These are phyloP conservation scores for Solanum gracilifrons DNA, from an alignment of 257 asterid genomes.

Conservation along the genomic window DNA sequence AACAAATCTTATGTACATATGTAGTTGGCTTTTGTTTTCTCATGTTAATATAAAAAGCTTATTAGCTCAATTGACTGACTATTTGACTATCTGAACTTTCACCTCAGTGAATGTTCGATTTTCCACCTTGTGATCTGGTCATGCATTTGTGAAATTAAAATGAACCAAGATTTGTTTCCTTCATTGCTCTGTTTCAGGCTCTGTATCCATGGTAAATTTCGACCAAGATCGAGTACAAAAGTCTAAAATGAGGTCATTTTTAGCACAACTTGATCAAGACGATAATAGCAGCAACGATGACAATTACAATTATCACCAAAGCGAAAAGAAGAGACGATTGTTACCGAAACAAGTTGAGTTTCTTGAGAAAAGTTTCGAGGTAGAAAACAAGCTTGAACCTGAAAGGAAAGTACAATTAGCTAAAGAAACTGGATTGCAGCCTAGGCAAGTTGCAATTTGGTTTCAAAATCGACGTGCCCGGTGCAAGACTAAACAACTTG, in stretches of 20 bases:
- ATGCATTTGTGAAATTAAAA: background rate
- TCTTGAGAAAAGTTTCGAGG: slow-evolving; percentile 11
- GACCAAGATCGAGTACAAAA: slow-evolving; percentile 18
- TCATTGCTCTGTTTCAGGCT: slow-evolving; percentile 30
- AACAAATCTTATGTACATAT: background rate
- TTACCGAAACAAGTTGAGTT: slow-evolving; percentile 21
- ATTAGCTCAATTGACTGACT: background rate
- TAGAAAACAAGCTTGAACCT: slow-evolving; percentile 11
- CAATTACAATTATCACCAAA: slow-evolving; percentile 38
- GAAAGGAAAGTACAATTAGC: slow-evolving; percentile 4
- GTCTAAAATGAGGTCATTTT: slow-evolving; percentile 14
- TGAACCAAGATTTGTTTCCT: background rate
- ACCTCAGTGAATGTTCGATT: background rate
- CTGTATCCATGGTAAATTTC: slow-evolving; percentile 46
- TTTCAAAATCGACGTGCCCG: slow-evolving; percentile 11
- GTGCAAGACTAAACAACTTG: slow-evolving; percentile 3
- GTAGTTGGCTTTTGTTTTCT: background rate
- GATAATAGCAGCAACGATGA: slow-evolving; percentile 27
- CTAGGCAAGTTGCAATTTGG: slow-evolving; percentile 13
- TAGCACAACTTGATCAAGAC: slow-evolving; percentile 18
- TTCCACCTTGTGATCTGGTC: background rate
- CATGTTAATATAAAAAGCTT: background rate
- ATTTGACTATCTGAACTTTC: background rate
- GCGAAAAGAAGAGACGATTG: slow-evolving; percentile 67
- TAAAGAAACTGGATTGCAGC: slow-evolving; percentile 7